Evolutionary conservation across 2,329 filamentous ascomycete species (phyloP), one percentile per base, ranked within the genome.

Genomic region (Diaporthe sp.): DNA sequence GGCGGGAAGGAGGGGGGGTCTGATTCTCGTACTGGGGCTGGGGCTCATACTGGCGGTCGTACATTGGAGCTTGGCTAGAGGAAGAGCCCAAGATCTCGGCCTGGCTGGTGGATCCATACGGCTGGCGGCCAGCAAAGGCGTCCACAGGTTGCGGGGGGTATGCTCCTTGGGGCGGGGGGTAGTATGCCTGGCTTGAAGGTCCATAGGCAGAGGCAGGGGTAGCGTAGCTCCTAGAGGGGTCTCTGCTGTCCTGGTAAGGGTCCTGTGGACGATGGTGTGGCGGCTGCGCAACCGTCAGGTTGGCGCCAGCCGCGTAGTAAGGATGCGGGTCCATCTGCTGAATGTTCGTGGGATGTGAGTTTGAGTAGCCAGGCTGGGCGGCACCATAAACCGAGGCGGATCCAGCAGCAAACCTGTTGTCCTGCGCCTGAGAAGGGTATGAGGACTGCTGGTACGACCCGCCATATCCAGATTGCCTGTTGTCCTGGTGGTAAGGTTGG

Each of bases 121-220:
- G 57, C 88, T 87, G 87, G 86, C 90, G 90, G 84, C 89, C 89
- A 78, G 88, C 90, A 77, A 87, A 87, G 60, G 89, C 84, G 81
- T 91, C 89, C 80, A 84, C 81, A 75, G 88, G 85, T 79, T 88
- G 88, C 77, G 84, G 80, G 70, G 82, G 78, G 76, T 85, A 85
- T 47, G 83, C 80, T 75, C 79, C 79, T 47, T 69, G 68, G 54
- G 80, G 76, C 68, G 80, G 72, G 45, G 81, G 78, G 40, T 83
- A 78, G 75, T 83, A 85, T 60, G 38, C 38, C 45, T 74, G 72
- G 50, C 60, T 12, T 67, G 30, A 68, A 13, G 22, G n/a, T 52
- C 28, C 25, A 38, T 74, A 76, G 38, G 54, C 22, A 57, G 47
- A 9, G 28, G 42, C 42, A 7, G 69, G 28, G 40, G 17, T 15